Base-by-base conservation (phyloP, 1,284 basidiomycete species). In the Ustilago curta region DNA sequence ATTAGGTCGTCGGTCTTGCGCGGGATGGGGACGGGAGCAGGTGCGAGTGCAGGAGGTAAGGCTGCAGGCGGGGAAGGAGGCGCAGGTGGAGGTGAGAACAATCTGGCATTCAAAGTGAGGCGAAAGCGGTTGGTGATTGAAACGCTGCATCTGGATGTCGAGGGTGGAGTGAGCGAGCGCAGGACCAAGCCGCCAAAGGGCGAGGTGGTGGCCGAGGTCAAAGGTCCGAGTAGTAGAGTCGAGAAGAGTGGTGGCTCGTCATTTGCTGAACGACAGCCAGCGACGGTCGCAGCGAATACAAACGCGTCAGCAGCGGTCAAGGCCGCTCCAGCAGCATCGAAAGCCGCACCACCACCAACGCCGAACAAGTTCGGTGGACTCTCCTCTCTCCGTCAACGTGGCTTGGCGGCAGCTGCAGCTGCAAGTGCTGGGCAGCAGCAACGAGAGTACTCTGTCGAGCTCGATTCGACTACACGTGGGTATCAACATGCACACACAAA, bases 51-150 rank as follows among this genome's bases (percentile, higher is more conserved):
- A 19, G 54, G 35, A 16, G 60, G 55, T 16, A 47, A 60, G 9
- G 54, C n/a, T 3, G 45, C 49, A 16, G 62, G 62, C 3, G 86
- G 61, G 6, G 63, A 60, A 23, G 70, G 81, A 16, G 92, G 93
- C 16, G 94, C 86, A 16, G 88, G 87, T 0, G 83, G 81, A 3
- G 80, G 83, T 31, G 87, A 97, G 85, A 97, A 98, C 85, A 97
- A 98, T 80, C 88, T 99, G 18, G 94, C 93, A 7, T 99, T 98
- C 89, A 93, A 92, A 84, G 92, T 94, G 78, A 95, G 91, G 80
- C 88, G 95, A 69, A 94, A 93, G 83, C 87, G 93, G 40, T 87
- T 97, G 52, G 88, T 96, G 23, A 90, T 98, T 74, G 95, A 98
- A 86, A 97, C 94, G 23, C 87, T 97, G 63, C 94, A 97, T 86